These are phyloP conservation scores for Blastocystis sp. DNA, from an alignment of 352 stramenopile species.

Conservation along the genomic window DNA sequence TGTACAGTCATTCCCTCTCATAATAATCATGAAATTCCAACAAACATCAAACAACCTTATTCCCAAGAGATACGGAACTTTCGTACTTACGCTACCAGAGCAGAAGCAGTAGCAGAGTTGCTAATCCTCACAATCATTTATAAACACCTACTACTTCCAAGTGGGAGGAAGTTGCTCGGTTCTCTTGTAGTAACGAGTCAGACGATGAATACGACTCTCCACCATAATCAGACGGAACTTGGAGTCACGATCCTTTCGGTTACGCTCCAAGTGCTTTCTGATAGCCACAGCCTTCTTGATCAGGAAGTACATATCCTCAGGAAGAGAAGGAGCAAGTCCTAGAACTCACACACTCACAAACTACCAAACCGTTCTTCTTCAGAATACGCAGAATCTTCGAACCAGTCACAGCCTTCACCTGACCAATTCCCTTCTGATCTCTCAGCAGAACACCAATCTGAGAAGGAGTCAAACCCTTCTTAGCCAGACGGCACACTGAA, in stretches of 20 bases:
- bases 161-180: conserved; percentile 95
- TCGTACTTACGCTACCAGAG: conserved; percentile 90
- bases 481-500: conserved; percentile 98
- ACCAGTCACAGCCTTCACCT: conserved; percentile 95
- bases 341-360: conserved; percentile 7
- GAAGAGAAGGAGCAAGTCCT: conserved; percentile 85
- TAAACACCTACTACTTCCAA: conserved; percentile 91
- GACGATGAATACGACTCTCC: conserved; percentile 92
- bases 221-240: conserved; percentile 99
- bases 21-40: neutral
- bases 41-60: conserved; percentile 18
- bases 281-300: conserved; percentile 99
- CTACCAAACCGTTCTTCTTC: conserved; percentile 90
- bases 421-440: conserved; percentile 96
- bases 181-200: conserved; percentile 95
- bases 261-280: conserved; percentile 97
- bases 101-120: conserved; percentile 86
- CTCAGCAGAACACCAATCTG: conserved; percentile 99
- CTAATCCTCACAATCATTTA: neutral
- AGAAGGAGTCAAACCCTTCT: conserved; percentile 90
- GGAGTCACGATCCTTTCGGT: conserved; percentile 98
- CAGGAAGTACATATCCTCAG: conserved; percentile 99
- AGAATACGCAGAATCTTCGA: conserved; percentile 97
- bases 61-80: conserved; percentile 18
- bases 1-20: neutral